Base-by-base conservation (phyloP, 78 protist species). In the Dictyostelium intermedium region DNA sequence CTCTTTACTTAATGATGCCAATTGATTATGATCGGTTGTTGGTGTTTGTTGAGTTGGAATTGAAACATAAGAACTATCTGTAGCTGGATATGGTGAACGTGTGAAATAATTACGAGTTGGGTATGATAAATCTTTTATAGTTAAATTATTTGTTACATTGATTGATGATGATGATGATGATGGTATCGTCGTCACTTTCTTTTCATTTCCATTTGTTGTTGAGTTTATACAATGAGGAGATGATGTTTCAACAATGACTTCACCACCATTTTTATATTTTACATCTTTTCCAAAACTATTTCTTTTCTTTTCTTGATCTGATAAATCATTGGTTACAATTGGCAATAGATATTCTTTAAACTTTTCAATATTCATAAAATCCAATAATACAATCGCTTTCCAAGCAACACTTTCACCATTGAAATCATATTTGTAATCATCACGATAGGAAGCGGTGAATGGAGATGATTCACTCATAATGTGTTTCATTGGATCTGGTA, bases 341-440 rank as follows among this genome's bases (percentile, higher is more conserved):
- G 94, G 87, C 11, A 10, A 2, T 3, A 70, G 34, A 16, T 14
- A 20, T 9, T 60, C 20, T 1, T 7, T 11, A 8, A 89, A 35
- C 25, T 10, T 16, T 11, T 7, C 8, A 10, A 27, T 25, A 66
- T 89, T 43, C 23, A 89, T 89, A 8, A 89, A 89, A 13, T 79
- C 82, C 10, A 89, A 41, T 27, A 89, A 69, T 25, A 89, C 70
- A 41, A 89, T 84, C 30, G 81, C 94, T 35, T 89, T 89, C 94
- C 94, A 89, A 43, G 61, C 34, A 9, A 80, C 94, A 56, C 35
- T 79, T 50, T 89, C 94, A 34, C 94, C 94, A 69, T 89, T 89
- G 5, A 81, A 25, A 80, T 89, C 94, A 18, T 80, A 61, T 35
- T 83, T 80, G 47, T 43, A 89, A 5, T 74, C 35, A 4, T 89